Conservation (phyloP, 106 monocot genomes). For the Narthecium ossifragum region DNA sequence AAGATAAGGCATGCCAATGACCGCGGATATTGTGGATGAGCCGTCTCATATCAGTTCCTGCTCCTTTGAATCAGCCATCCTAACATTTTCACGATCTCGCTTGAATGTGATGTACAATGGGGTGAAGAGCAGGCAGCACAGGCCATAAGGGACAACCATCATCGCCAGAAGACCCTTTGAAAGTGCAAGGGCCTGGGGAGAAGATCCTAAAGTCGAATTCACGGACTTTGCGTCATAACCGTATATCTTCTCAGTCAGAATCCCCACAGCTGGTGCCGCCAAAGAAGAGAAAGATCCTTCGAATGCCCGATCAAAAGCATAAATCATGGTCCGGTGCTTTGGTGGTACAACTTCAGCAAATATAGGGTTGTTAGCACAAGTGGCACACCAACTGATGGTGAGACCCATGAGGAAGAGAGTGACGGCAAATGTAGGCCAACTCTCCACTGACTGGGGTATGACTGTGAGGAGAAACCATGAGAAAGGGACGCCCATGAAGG, state of each 20-base stretch:
- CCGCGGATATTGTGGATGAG: no score
- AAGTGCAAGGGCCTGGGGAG: constrained; percentile 56
- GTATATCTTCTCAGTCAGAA: constrained; percentile 68
- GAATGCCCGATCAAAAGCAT: constrained; percentile 88
- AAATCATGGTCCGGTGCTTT: constrained; percentile 93
- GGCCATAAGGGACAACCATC: constrained; percentile 63
- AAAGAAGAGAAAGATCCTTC: constrained; percentile 91
- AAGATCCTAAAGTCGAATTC: constrained; percentile 28
- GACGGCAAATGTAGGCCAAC: constrained; percentile 39
- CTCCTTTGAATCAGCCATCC: constrained; percentile 31
- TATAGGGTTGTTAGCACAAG: constrained; percentile 93
- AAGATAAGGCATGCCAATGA: no score
- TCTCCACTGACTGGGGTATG: constrained; percentile 58
- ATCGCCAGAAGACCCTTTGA: constrained; percentile 75
- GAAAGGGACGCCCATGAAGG: constrained; percentile 93
- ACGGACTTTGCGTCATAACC: constrained; percentile 57
- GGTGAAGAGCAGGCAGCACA: constrained; percentile 69
- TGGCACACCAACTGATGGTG: constrained; percentile 86
- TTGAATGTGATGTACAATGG: constrained; percentile 60
- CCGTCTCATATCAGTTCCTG: constrained; percentile 31
- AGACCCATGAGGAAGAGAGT: constrained; percentile 89
- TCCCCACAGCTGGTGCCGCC: constrained; percentile 86
- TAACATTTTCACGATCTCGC: constrained; percentile 53
- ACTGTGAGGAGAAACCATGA: constrained; percentile 61
- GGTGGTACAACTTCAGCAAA: constrained; percentile 88